phyloP scores from a whole-genome alignment of 2,329 filamentous ascomycete species.

The Epichloe uncinata region DNA sequence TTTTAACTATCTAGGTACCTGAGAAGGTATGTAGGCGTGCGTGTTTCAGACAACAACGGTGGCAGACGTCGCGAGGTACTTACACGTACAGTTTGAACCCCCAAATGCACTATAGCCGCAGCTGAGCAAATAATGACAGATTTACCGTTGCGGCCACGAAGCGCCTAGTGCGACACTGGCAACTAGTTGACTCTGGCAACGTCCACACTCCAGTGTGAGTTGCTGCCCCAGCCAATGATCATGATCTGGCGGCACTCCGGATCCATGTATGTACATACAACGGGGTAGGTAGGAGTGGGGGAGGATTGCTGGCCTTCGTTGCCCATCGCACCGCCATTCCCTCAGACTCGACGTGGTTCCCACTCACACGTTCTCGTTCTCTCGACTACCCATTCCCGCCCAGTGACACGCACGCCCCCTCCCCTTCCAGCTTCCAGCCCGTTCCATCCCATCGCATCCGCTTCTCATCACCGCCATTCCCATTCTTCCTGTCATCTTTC shows the following conservation, averaged over 20 bases:
- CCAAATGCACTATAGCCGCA: no score
- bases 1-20: no score
- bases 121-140: no score
- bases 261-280: not conserved
- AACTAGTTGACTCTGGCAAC: not conserved
- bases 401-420: constrained; percentile 15
- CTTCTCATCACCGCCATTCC: constrained; percentile 23
- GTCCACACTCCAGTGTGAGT: not conserved
- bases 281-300: not conserved
- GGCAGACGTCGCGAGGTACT: not conserved
- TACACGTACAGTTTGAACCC: not conserved
- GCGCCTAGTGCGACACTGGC: not conserved
- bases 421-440: constrained; percentile 18
- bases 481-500: constrained; percentile 16
- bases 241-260: constrained; percentile 1
- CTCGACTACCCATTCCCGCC: no score
- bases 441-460: constrained; percentile 9
- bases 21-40: no score
- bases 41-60: not conserved
- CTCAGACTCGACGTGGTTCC: not conserved
- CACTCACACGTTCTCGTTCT: not conserved
- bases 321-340: constrained; percentile 5
- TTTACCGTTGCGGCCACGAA: not conserved
- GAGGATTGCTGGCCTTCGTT: constrained; percentile 4
- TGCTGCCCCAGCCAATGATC: not conserved